phyloP scores from a whole-genome alignment of 257 asterid species.

The Scutellaria minor region DNA sequence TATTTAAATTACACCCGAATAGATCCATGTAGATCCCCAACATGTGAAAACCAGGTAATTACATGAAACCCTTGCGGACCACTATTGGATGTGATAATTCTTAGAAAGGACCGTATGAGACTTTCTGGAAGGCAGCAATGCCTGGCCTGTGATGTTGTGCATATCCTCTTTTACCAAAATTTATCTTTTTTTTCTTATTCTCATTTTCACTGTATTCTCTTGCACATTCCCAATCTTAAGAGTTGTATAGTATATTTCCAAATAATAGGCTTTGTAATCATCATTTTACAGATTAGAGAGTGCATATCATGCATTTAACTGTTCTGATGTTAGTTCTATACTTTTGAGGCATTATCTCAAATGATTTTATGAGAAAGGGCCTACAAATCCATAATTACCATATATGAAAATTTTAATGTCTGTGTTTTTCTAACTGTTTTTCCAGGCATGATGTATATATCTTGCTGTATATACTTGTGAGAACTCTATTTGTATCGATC shows the following conservation, averaged over 20 bases:
- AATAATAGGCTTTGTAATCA: neutral
- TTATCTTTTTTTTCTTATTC: neutral
- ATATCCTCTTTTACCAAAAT: neutral
- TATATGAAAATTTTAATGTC: slow-evolving; percentile 16
- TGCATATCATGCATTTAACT: neutral
- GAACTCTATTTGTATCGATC: slow-evolving; percentile 12
- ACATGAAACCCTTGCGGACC: slow-evolving; percentile 25
- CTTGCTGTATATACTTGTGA: slow-evolving; percentile 29
- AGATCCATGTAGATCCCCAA: no score
- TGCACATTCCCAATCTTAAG: slow-evolving; percentile 8
- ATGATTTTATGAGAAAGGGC: neutral
- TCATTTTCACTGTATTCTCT: neutral
- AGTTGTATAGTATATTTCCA: neutral
- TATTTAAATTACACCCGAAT: no score
- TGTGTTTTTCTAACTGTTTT: slow-evolving; percentile 7
- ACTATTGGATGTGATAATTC: neutral
- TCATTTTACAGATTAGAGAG: neutral
- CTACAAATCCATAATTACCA: neutral
- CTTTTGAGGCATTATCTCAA: neutral
- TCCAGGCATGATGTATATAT: slow-evolving; percentile 16
- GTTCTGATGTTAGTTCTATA: slow-evolving; percentile 11
- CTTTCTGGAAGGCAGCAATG: neutral
- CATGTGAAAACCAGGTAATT: slow-evolving; percentile 87
- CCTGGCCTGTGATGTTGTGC: neutral
- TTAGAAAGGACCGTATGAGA: neutral